phyloP scores from a whole-genome alignment of 148 eudicot species.

The Rhododendron ferrugineum region DNA sequence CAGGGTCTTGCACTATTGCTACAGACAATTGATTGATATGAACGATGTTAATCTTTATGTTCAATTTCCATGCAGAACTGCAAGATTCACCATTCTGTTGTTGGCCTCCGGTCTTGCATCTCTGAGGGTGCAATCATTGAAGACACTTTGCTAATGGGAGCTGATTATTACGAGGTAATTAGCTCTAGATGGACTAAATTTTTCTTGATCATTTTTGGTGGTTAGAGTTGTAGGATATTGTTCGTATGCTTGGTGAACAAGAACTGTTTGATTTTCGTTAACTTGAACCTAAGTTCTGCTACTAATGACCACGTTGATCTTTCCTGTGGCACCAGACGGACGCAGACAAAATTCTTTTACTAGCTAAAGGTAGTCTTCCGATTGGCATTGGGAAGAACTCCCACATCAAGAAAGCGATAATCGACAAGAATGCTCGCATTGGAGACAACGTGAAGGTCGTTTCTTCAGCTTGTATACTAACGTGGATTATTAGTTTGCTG shows the following conservation, averaged over 20 bases:
- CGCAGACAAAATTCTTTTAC: conserved; percentile 61
- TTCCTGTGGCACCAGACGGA: conserved; percentile 51
- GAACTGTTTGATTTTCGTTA: neutral
- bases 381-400: conserved; percentile 86
- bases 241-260: neutral
- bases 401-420: conserved; percentile 85
- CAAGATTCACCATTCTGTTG: conserved; percentile 91
- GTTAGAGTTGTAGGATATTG: neutral
- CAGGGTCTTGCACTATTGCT: too few species aligned
- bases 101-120: conserved; percentile 93
- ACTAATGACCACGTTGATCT: neutral
- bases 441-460: conserved; percentile 80
- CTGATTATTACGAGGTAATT: conserved; percentile 91
- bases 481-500: neutral
- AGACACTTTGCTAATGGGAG: conserved; percentile 92
- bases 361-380: conserved; percentile 82
- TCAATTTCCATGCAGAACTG: conserved; percentile 50
- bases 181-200: neutral
- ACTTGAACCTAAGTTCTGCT: neutral
- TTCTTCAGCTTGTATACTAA: neutral
- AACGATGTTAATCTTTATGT: neutral
- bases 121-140: conserved; percentile 94
- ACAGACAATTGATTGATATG: too few species aligned
- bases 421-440: conserved; percentile 92
- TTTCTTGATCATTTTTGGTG: neutral